Base-by-base conservation (phyloP, 768 basidiomycete genomes). In the Steccherinum ochraceum region DNA sequence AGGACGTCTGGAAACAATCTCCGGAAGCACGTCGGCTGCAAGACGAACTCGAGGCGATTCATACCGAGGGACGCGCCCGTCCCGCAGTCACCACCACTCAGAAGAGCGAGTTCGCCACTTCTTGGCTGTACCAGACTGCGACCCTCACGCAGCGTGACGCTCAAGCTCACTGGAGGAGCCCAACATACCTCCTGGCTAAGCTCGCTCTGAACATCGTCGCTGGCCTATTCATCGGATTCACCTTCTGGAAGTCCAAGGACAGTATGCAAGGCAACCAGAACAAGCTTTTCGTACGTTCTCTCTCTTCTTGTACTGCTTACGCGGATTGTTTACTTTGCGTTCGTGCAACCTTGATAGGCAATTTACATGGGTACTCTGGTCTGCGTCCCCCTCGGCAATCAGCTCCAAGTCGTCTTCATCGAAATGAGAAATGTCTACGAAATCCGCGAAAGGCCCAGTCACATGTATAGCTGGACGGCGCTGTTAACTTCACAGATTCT, bases 1-100 rank as follows among this genome's bases (percentile, higher is more conserved):
- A 75, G 46, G 61, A 70, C 11, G 52, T 67, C 1, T 84, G 80
- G 80, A 62, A 65, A 39, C 59, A 72, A 23, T 77, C 75, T 0
- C 58, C 64, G 0, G 74, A 81, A 53, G 67, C 70, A 40, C 54
- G 48, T 5, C 39, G 39, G 2, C 63, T 77, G 45, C 63, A 72
- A 46, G 48, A 62, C 5, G 71, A 79, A 42, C 71, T 82, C 30
- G 71, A 73, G 5, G 43, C 54, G 1, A 67, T 82, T 55, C 72
- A 78, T 45, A 35, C 56, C 11, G 67, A 74, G n/a, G 69, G 72
- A 2, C 61, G 58, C 2, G 59, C 56, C 30, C 63, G 58, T 12
- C 54, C 57, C 3, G 48, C 65, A 7, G 58, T 61, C n/a, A 46
- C 59, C 54, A 63, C 46, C 11, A 53, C 40, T 13, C 52, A 57